A percentile compares a stretch with the other conserved stretches of the same genome.
Evolutionary conservation across 495 filamentous ascomycete genomes (phyloP).

Genomic region (Mytilinidion resinicola): DNA sequence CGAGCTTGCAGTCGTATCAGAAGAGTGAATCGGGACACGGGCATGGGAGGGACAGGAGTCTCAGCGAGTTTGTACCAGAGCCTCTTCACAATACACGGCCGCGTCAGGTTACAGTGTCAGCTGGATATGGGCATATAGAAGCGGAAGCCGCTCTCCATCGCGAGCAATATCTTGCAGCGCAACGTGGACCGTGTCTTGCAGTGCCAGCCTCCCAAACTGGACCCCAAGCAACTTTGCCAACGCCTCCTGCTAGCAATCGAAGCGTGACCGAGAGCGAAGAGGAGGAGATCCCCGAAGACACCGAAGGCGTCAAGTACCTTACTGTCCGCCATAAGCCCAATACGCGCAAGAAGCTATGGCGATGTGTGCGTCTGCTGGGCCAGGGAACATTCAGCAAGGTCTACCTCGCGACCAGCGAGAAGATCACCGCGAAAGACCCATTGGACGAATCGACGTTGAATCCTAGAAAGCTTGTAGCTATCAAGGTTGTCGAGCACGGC

Average conservation of each 20-base stretch:
- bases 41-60: conserved; percentile 64
- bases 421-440: conserved; percentile 36
- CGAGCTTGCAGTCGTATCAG: conserved; percentile 34
- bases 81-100: conserved; percentile 55
- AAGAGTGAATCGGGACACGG: conserved; percentile 40
- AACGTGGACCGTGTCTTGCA: conserved; percentile 56
- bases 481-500: conserved; percentile 93
- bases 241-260: conserved; percentile 60
- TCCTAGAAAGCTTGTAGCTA: conserved; percentile 72
- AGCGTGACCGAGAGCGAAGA: conserved; percentile 48
- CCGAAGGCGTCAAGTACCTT: conserved; percentile 51
- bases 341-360: conserved; percentile 57
- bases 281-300: conserved; percentile 41
- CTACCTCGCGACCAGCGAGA: conserved; percentile 67
- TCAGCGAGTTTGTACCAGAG: conserved; percentile 81
- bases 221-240: conserved; percentile 43
- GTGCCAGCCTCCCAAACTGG: conserved; percentile 28
- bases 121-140: conserved; percentile 36
- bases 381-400: conserved; percentile 96
- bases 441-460: conserved; percentile 39
- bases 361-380: conserved; percentile 71
- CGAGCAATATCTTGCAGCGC: conserved; percentile 71
- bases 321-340: conserved; percentile 54
- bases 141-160: conserved; percentile 53
- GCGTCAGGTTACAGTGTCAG: conserved; percentile 65